These are phyloP conservation scores for Periconia macrospinosa DNA, from an alignment of 2,329 filamentous ascomycete species.

Conservation along the genomic window DNA sequence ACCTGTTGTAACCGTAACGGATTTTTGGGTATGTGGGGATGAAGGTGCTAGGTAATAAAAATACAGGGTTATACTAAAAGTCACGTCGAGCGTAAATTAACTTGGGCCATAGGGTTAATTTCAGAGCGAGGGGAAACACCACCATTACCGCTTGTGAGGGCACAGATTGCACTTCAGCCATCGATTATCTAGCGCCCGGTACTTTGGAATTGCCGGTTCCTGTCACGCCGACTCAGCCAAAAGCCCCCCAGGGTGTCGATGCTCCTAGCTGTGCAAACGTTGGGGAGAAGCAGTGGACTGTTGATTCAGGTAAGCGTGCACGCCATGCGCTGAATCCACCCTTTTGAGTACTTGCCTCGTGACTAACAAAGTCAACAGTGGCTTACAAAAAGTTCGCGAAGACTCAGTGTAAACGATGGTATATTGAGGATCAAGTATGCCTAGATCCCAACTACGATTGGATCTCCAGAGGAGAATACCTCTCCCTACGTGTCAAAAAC, in stretches of 20 bases:
- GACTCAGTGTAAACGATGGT: conserved; percentile 13
- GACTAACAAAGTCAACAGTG: conserved; percentile 1
- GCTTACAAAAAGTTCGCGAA: conserved; percentile 11
- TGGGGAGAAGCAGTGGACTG: conserved; percentile 10
- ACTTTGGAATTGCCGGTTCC: conserved; percentile 11
- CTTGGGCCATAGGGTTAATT: conserved; percentile 3
- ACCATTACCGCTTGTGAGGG: conserved; percentile 12
- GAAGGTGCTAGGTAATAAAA: conserved; percentile 7
- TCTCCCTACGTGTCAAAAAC: conserved; percentile 12
- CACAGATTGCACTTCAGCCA: conserved; percentile 9
- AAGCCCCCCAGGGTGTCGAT: conserved; percentile 8
- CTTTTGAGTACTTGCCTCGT: neutral
- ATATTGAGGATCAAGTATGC: conserved; percentile 5
- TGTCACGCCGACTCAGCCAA: conserved; percentile 11
- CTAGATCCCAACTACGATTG: conserved; percentile 2
- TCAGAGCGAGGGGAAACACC: conserved; percentile 9
- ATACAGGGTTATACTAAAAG: neutral
- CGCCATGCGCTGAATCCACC: neutral
- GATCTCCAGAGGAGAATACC: conserved; percentile 8
- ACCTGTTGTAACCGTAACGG: conserved; percentile 2
- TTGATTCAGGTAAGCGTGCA: conserved; percentile 4
- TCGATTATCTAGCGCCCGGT: conserved; percentile 11
- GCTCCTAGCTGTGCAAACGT: conserved; percentile 9
- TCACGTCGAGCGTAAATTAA: neutral
- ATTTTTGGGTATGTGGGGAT: conserved; percentile 10